Percentiles rank a stretch among this genome's conserved stretches.
Conservation (phyloP, 345 rosid species). For the Trapa incisa region DNA sequence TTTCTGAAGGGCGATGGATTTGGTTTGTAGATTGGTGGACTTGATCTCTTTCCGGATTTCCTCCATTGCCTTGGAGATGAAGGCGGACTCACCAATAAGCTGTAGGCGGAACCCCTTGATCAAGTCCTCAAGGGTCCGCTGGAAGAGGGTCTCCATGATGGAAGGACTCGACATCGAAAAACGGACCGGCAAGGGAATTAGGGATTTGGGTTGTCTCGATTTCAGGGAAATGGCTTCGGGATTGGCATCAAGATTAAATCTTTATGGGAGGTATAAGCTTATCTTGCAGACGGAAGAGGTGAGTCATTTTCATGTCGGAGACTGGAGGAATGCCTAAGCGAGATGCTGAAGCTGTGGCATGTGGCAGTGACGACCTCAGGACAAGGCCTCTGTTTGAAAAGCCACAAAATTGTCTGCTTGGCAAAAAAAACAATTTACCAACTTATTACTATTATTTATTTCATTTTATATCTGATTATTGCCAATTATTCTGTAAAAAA, state of each 20-base stretch:
- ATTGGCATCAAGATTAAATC: neutral
- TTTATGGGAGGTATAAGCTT: neutral
- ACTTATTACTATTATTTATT: too few relatives aligned
- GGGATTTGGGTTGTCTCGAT: neutral
- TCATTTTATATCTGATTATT: neutral
- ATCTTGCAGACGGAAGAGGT: neutral
- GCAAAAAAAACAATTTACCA: too few relatives aligned
- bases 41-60: slow-evolving; percentile 88
- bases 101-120: slow-evolving; percentile 74
- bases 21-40: slow-evolving; percentile 64
- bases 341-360: neutral
- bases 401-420: too few relatives aligned
- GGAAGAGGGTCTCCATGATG: slow-evolving; percentile 75
- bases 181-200: neutral
- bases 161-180: slow-evolving; percentile 48
- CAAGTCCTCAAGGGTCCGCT: slow-evolving; percentile 73
- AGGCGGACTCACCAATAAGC: slow-evolving; percentile 34
- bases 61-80: slow-evolving; percentile 59
- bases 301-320: neutral
- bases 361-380: neutral
- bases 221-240: neutral
- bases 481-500: too few relatives aligned
- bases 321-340: neutral
- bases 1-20: slow-evolving; percentile 78
- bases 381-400: too few relatives aligned